These are phyloP conservation scores for Scalesia atractyloides DNA, from an alignment of 129 eudicot genomes.

Conservation along the genomic window DNA sequence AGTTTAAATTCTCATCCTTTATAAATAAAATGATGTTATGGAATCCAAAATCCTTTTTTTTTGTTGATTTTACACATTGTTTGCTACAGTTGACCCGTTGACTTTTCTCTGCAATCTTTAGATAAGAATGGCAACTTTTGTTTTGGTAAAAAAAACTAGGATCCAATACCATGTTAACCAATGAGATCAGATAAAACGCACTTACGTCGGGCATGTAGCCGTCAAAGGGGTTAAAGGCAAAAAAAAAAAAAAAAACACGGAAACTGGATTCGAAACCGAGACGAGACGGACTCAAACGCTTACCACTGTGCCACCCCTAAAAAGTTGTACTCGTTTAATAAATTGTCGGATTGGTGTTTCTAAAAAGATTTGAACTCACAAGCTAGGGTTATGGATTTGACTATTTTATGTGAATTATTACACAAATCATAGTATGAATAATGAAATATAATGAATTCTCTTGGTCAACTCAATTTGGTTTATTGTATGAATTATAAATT, in stretches of 20 bases:
- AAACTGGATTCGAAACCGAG: too few species aligned
- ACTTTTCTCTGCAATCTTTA: not conserved
- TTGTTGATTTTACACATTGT: not conserved
- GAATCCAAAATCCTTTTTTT: not conserved
- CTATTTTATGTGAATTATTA: not conserved
- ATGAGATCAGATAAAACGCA: too few species aligned
- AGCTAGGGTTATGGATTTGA: not conserved
- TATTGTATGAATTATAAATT: not conserved
- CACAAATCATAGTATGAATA: constrained; percentile 4
- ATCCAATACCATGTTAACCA: too few species aligned
- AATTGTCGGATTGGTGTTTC: not conserved
- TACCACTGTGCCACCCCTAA: too few species aligned
- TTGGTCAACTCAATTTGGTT: constrained; percentile 11
- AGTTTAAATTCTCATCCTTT: not conserved
- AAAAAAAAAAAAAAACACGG: too few species aligned
- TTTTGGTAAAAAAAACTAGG: too few species aligned
- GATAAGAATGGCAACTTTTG: too few species aligned
- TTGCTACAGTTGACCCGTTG: constrained; percentile 1
- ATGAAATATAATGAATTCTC: not conserved
- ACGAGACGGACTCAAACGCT: too few species aligned
- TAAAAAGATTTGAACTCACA: not conserved
- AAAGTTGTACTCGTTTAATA: not conserved
- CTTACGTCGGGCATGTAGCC: too few species aligned
- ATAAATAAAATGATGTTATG: not conserved
- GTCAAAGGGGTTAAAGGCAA: too few species aligned